A percentile compares a stretch with the other conserved stretches of the same genome.
Evolutionary conservation across 257 asterid genomes (phyloP).

Genomic region (Rauvolfia tetraphylla): DNA sequence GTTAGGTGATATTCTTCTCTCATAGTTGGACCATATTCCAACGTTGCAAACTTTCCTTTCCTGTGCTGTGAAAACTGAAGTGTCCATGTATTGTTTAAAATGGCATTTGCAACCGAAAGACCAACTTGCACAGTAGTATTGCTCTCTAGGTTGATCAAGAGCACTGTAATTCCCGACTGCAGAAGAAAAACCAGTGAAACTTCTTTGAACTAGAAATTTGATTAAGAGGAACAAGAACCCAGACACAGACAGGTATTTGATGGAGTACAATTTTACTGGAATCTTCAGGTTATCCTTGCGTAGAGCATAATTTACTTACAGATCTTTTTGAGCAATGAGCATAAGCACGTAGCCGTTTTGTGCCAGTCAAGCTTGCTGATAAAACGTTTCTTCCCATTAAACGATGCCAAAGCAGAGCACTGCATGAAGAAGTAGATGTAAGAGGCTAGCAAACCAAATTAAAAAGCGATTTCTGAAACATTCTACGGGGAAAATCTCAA

Average conservation of each 20-base stretch:
- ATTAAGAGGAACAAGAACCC: background rate
- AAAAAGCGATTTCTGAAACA: background rate
- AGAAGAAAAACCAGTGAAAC: slow-evolving; percentile 5
- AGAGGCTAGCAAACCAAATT: background rate
- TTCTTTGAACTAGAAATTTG: background rate
- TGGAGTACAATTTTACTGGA: background rate
- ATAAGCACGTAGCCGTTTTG: slow-evolving; percentile 59
- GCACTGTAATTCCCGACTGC: slow-evolving; percentile 67
- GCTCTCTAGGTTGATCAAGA: slow-evolving; percentile 71
- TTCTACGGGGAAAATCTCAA: background rate
- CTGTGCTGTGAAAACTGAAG: slow-evolving; percentile 8
- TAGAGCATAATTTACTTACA: slow-evolving; percentile 37
- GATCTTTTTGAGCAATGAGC: slow-evolving; percentile 73
- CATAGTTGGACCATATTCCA: background rate
- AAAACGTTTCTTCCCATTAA: slow-evolving; percentile 75
- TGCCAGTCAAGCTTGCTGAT: slow-evolving; percentile 50
- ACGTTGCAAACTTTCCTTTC: slow-evolving; percentile 13
- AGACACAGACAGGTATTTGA: background rate
- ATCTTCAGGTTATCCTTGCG: background rate
- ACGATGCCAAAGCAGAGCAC: slow-evolving; percentile 93
- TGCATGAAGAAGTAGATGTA: slow-evolving; percentile 24
- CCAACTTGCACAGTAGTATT: slow-evolving; percentile 42
- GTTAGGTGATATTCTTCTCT: slow-evolving; percentile 68
- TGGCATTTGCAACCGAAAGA: slow-evolving; percentile 36
- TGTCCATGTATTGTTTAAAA: slow-evolving; percentile 20